Evolutionary conservation across 2,329 filamentous ascomycete species (phyloP), one percentile per base, ranked within the genome.

Genomic region (Davidsoniella neocaledoniae): DNA sequence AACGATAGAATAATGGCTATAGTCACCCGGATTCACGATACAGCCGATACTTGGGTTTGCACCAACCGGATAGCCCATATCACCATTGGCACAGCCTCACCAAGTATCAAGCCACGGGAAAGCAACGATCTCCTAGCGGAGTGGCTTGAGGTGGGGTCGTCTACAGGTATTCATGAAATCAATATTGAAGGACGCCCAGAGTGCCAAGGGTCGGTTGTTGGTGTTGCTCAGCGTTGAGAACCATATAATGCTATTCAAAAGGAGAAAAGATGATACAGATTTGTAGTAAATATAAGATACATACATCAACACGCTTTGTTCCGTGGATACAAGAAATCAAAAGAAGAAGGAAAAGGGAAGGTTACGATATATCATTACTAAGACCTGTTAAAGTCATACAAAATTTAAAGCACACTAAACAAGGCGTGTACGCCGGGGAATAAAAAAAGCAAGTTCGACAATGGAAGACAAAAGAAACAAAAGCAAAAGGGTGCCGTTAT

Each of bases 1-100:
- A 83, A 96, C 59, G 71, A 80, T 54, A 76, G 86, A 4, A 70
- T 96, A 59, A 96, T 98, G 91, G 81, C 86, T 5, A 82, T 98
- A 51, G 84, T 94, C 2, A 86, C 86, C 14, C 77, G 88, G 8
- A 68, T 94, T 2, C 66, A 76, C 5, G 76, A 78, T 51, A 65
- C 73, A 12, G 66, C 63, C 54, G 65, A 61, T 41, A 66, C 67
- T 43, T 85, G 80, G 77, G 70, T 78, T 50, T 90, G 81, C 54
- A 74, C 76, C 41, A 98, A 98, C 60, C 65, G 71, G 12, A 72
- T 93, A 29, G 79, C 88, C 9, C 91, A 98, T 62, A 77, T 98
- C 53, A 98, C 91, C 0, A 72, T 96, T 6, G 91, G 91, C 17
- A 98, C 91, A 0, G 76, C 79, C 8, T 74, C 79, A 56, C 64